Evolutionary conservation across 352 stramenopile species (phyloP), one percentile per base, ranked within the genome.

Genomic region (Pythium phragmiticola): DNA sequence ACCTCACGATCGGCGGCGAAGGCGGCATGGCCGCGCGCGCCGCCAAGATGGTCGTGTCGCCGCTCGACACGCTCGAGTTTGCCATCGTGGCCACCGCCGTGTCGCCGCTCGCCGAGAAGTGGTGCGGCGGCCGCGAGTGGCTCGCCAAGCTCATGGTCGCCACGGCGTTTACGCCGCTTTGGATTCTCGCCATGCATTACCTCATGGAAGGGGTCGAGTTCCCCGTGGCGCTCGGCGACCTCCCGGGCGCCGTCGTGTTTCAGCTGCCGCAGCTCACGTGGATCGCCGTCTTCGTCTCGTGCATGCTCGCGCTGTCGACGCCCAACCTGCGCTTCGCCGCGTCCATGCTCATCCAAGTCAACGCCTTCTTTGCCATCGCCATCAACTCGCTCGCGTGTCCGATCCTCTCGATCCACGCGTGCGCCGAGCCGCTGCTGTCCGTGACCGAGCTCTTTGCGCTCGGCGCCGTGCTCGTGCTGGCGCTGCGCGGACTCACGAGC

Each of bases 301-400:
- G 82, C 52, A 70, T 90, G 2, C 67, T 77, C 14, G 70, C 73
- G 13, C 64, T 93, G 13, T 86, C 77, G 42, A 77, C 80, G 34
- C 84, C 82, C 5, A 90, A 90, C 57, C 82, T 79, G 78, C 77
- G 74, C 34, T 90, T 84, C 71, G 80, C 82, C 11, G 61, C 84
- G 36, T 85, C 88, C 23, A 84, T 82, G 48, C 64, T 92, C 12
- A 65, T 89, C 21, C 73, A 90, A 63, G 33, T 64, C 16, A 90
- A 89, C 60, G 60, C 65, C 17, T 77, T 90, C 19, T 90, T 90
- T 49, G 87, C 77, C 19, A 61, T 92, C 19, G 59, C 87, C 36
- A 81, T 88, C 62, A 93, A 93, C 69, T 82, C 82, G 59, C 82
- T 89, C 45, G 45, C 45, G 33, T 71, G 62, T 55, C 62, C 62